Evolutionary conservation across 2,329 filamentous ascomycete species (phyloP).

Genomic region (Leptographium radiaticola): DNA sequence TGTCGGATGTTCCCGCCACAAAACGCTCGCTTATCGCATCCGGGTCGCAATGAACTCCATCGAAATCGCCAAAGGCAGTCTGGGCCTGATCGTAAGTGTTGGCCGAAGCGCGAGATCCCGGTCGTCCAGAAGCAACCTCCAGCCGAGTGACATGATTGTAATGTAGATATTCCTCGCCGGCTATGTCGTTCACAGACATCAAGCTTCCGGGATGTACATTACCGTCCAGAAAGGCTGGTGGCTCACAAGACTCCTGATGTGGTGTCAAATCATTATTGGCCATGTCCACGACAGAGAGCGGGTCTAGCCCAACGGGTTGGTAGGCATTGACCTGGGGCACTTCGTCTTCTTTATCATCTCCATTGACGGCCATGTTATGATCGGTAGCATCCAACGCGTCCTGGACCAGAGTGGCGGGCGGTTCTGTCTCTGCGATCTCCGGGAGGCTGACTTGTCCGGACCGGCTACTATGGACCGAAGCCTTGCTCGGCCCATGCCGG

Average conservation of each 20-base stretch:
- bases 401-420: constrained; percentile 32
- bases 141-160: not conserved
- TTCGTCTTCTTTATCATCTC: constrained; percentile 22
- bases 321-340: constrained; percentile 21
- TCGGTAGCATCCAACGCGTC: constrained; percentile 43
- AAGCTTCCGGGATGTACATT: too few species aligned
- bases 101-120: constrained; percentile 38
- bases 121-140: constrained; percentile 19
- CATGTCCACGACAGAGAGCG: not conserved
- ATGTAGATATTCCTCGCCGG: not conserved
- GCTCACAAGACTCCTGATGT: not conserved
- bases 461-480: constrained; percentile 35
- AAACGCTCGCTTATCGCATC: constrained; percentile 19
- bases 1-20: not conserved
- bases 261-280: not conserved
- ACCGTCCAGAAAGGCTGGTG: not conserved
- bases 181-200: not conserved
- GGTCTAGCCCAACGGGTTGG: constrained; percentile 21
- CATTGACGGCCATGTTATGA: constrained; percentile 19
- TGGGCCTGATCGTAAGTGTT: constrained; percentile 54
- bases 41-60: constrained; percentile 62
- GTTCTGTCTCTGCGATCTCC: constrained; percentile 45
- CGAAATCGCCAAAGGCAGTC: constrained; percentile 65
- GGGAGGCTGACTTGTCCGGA: constrained; percentile 39
- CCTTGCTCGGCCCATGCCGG: constrained; percentile 41